A percentile compares a stretch with the other conserved stretches of the same genome.
These are phyloP conservation scores for Nannochloropsis oceanica DNA, from an alignment of 108 stramenopile species.

Conservation along the genomic window DNA sequence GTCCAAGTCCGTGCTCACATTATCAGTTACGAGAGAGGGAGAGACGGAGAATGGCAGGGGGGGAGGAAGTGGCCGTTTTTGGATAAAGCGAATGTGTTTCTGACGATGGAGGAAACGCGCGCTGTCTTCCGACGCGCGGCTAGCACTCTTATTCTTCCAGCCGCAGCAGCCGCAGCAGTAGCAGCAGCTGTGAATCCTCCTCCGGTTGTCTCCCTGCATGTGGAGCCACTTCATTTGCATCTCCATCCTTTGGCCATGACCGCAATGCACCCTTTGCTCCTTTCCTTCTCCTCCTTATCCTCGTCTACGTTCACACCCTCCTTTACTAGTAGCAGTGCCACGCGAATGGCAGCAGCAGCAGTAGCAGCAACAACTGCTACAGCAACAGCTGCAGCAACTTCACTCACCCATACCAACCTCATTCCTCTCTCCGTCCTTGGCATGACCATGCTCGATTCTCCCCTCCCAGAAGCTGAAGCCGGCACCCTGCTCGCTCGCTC, in stretches of 20 bases:
- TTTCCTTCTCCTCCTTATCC: neutral
- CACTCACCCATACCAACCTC: neutral
- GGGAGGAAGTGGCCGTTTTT: neutral
- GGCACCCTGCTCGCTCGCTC: neutral
- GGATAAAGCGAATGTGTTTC: neutral
- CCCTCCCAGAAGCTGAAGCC: neutral
- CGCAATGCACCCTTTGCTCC: neutral
- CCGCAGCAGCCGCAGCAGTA: neutral
- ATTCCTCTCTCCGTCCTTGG: neutral
- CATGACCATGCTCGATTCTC: neutral
- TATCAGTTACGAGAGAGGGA: neutral
- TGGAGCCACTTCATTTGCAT: neutral
- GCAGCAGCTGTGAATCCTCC: neutral
- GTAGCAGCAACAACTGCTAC: too few species aligned
- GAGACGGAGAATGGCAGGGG: neutral
- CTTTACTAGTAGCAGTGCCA: neutral
- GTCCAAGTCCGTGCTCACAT: neutral
- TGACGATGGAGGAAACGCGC: neutral
- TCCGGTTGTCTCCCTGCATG: neutral
- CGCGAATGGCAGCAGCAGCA: neutral
- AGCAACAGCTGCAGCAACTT: neutral
- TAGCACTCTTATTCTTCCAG: too few species aligned
- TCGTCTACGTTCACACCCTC: neutral
- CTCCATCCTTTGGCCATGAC: neutral
- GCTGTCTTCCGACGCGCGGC: neutral